Conservation (phyloP, 176 grass and related monocot genomes). For the Oryza coarctata region DNA sequence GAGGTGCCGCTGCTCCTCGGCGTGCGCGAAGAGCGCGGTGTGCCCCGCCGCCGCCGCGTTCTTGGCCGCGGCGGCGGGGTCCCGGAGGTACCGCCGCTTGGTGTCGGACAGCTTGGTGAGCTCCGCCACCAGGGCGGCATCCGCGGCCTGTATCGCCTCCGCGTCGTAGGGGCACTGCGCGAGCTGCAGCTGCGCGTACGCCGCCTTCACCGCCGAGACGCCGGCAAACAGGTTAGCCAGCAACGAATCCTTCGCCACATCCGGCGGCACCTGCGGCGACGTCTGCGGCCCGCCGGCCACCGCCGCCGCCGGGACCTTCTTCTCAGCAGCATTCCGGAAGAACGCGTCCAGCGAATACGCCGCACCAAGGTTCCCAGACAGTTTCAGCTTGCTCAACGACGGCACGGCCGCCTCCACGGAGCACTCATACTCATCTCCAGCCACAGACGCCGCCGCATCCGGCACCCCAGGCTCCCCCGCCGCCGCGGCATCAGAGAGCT, state of each 20-base stretch:
- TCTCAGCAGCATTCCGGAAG: conserved; percentile 51
- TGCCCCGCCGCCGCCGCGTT: conserved; percentile 39
- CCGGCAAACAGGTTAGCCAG: conserved; percentile 73
- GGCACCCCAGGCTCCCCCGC: background rate
- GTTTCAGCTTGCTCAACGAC: conserved; percentile 68
- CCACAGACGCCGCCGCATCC: background rate
- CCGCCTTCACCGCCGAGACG: conserved; percentile 85
- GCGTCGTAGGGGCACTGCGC: conserved; percentile 84
- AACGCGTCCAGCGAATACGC: conserved; percentile 54
- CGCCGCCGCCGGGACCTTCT: background rate
- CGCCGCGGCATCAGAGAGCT: conserved; percentile 27
- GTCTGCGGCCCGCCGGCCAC: background rate
- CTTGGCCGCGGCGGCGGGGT: conserved; percentile 44
- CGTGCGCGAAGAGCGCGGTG: conserved; percentile 56
- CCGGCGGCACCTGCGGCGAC: background rate
- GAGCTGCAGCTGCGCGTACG: conserved; percentile 90
- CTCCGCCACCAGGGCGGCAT: conserved; percentile 71
- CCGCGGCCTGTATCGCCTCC: conserved; percentile 69
- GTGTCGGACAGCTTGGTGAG: conserved; percentile 74
- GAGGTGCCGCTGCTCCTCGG: conserved; percentile 77
- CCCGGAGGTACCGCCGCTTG: conserved; percentile 64
- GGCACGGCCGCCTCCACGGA: conserved; percentile 29
- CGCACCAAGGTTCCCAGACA: conserved; percentile 62
- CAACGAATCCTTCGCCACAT: conserved; percentile 47
- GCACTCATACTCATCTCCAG: conserved; percentile 11